Evolutionary conservation across 768 basidiomycete species (phyloP).

Genomic region (Clitopilus hobsonii): DNA sequence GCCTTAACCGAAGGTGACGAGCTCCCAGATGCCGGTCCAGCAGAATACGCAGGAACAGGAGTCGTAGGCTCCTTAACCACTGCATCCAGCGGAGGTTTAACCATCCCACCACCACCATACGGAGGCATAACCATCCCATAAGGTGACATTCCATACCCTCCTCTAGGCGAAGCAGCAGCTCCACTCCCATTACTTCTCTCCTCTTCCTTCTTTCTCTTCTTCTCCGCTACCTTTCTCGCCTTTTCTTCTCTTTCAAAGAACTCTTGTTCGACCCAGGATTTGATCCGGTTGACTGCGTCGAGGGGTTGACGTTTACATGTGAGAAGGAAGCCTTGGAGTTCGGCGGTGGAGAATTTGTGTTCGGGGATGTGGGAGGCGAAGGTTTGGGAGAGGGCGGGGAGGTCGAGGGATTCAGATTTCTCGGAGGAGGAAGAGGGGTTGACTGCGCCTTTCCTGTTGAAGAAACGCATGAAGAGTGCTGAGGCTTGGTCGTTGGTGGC

Average conservation of each 20-base stretch:
- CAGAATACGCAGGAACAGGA: neutral
- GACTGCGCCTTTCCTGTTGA: neutral
- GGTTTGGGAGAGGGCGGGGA: conserved; percentile 41
- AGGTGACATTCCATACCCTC: neutral
- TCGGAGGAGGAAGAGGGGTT: conserved; percentile 9
- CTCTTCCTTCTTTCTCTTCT: conserved; percentile 1
- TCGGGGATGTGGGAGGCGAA: conserved; percentile 53
- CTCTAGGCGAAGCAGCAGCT: neutral
- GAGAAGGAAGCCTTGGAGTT: conserved; percentile 60
- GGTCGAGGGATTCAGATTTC: conserved; percentile 35
- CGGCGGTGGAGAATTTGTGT: conserved; percentile 42
- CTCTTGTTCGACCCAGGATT: conserved; percentile 46
- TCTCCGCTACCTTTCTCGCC: neutral
- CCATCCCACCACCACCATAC: neutral
- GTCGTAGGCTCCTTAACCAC: neutral
- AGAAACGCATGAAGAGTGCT: conserved; percentile 66
- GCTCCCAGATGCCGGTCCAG: neutral
- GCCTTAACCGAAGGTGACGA: neutral
- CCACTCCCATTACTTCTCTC: neutral
- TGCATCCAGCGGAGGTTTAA: neutral
- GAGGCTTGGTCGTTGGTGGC: conserved; percentile 63
- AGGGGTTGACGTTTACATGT: conserved; percentile 55
- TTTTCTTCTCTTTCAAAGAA: conserved; percentile 5
- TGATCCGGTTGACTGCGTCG: conserved; percentile 42
- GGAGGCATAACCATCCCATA: conserved; percentile 1